Percentiles rank a stretch among this genome's conserved stretches.
phyloP scores from a whole-genome alignment of 2,329 filamentous ascomycete species.

The Cladosporium sp. region DNA sequence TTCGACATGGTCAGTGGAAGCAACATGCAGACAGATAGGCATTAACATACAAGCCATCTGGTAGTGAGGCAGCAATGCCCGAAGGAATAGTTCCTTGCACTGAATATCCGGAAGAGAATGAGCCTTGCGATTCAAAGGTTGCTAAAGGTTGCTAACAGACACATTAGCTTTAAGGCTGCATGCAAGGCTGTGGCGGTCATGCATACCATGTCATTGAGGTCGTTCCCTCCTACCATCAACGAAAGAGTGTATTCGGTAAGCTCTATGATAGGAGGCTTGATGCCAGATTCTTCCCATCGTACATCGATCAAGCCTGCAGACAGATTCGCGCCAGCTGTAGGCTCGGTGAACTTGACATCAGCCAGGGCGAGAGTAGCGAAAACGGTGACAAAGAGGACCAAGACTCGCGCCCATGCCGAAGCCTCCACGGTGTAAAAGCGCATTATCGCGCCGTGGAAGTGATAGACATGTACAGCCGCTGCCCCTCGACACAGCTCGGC shows the following conservation, averaged over 20 bases:
- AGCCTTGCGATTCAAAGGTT: not conserved
- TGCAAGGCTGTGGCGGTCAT: not conserved
- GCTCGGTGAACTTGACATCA: conserved; percentile 52
- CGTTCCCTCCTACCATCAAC: conserved; percentile 58
- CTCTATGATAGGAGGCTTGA: conserved; percentile 46
- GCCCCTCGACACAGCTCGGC: not conserved
- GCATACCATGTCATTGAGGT: conserved; percentile 6
- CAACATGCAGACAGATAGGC: no score
- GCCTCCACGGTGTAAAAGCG: not conserved
- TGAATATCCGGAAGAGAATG: not conserved
- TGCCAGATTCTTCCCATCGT: conserved; percentile 54
- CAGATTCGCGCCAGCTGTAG: conserved; percentile 48
- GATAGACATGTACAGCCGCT: not conserved
- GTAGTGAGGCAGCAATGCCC: conserved; percentile 28
- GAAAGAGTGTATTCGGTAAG: conserved; percentile 55
- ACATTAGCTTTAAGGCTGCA: not conserved
- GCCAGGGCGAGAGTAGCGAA: conserved; percentile 44
- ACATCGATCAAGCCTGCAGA: conserved; percentile 47
- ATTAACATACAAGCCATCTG: conserved; percentile 53
- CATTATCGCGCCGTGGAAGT: not conserved
- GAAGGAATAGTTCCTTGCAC: conserved; percentile 17
- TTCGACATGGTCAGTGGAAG: conserved; percentile 13
- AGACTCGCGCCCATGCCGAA: not conserved
- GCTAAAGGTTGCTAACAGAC: not conserved
- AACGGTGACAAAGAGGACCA: not conserved